Evolutionary conservation across 495 filamentous ascomycete genomes (phyloP).

Genomic region (Parmelia sp.): DNA sequence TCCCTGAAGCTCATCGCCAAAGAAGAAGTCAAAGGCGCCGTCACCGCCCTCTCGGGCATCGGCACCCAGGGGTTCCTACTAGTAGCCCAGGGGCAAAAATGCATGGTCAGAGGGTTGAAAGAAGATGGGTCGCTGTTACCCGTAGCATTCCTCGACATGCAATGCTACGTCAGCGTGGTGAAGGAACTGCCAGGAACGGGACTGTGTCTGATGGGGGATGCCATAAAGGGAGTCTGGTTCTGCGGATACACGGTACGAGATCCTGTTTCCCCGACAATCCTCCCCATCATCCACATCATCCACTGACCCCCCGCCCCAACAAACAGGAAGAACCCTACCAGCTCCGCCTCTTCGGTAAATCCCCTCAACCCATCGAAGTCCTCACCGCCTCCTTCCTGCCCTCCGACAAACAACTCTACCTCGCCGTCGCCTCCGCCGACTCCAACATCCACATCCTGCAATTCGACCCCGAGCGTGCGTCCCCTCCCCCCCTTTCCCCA

Average conservation of each 20-base stretch:
- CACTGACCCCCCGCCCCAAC: neutral
- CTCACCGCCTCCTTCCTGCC: conserved; percentile 83
- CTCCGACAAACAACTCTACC: conserved; percentile 71
- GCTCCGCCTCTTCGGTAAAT: conserved; percentile 89
- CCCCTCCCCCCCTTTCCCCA: neutral
- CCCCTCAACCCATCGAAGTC: conserved; percentile 64
- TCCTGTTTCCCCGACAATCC: neutral
- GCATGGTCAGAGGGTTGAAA: conserved; percentile 91
- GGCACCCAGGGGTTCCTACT: conserved; percentile 91
- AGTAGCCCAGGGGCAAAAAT: conserved; percentile 90
- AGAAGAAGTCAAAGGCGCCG: conserved; percentile 89
- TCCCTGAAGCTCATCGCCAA: conserved; percentile 79
- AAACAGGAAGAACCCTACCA: conserved; percentile 85
- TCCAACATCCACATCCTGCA: conserved; percentile 81
- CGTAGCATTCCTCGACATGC: conserved; percentile 97
- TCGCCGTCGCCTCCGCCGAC: conserved; percentile 78
- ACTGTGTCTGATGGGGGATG: conserved; percentile 78
- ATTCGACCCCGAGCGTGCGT: conserved; percentile 82
- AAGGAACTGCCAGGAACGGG: conserved; percentile 71
- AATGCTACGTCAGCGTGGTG: conserved; percentile 75
- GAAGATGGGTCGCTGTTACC: conserved; percentile 88
- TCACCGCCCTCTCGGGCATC: conserved; percentile 77
- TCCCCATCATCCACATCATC: neutral
- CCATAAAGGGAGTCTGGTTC: conserved; percentile 90
- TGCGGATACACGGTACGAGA: conserved; percentile 71